Evolutionary conservation across 805 yeast genomes (phyloP).

Genomic region (Saccharomycopsis javanensis): DNA sequence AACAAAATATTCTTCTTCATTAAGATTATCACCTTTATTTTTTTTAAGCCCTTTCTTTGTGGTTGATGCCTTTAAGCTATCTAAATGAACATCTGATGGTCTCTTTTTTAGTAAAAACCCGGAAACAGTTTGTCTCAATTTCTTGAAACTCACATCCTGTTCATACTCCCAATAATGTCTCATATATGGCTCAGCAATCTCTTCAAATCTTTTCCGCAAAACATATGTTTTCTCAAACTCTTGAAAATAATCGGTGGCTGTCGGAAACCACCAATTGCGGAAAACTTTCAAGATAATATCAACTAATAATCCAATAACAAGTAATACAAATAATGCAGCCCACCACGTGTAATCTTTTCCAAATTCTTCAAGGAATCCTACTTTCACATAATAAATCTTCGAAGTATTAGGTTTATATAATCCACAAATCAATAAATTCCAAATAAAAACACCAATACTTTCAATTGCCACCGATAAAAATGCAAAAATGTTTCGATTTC

Average conservation of each 20-base stretch:
- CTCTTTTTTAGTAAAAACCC: conserved; percentile 21
- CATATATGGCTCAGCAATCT: conserved; percentile 61
- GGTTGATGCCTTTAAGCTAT: neutral
- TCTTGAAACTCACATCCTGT: conserved; percentile 32
- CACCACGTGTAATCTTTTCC: conserved; percentile 83
- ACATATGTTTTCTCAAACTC: conserved; percentile 60
- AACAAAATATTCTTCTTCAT: conserved; percentile 32
- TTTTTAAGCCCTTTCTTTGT: neutral
- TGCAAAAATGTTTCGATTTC: conserved; percentile 59
- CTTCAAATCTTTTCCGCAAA: conserved; percentile 61
- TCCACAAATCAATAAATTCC: conserved; percentile 71
- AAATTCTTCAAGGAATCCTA: conserved; percentile 60
- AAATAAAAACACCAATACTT: conserved; percentile 73
- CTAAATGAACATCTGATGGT: conserved; percentile 6
- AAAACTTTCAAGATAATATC: conserved; percentile 57
- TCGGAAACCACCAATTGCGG: conserved; percentile 47
- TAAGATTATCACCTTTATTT: neutral
- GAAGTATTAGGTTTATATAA: conserved; percentile 47
- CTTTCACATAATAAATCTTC: conserved; percentile 58
- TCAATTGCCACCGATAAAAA: conserved; percentile 59
- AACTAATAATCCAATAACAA: conserved; percentile 48
- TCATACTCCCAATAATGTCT: conserved; percentile 71
- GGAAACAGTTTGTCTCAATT: conserved; percentile 22
- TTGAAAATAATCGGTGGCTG: conserved; percentile 73
- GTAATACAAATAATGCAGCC: conserved; percentile 57